These are phyloP conservation scores for Calocybe indica DNA, from an alignment of 768 basidiomycete species.

Conservation along the genomic window DNA sequence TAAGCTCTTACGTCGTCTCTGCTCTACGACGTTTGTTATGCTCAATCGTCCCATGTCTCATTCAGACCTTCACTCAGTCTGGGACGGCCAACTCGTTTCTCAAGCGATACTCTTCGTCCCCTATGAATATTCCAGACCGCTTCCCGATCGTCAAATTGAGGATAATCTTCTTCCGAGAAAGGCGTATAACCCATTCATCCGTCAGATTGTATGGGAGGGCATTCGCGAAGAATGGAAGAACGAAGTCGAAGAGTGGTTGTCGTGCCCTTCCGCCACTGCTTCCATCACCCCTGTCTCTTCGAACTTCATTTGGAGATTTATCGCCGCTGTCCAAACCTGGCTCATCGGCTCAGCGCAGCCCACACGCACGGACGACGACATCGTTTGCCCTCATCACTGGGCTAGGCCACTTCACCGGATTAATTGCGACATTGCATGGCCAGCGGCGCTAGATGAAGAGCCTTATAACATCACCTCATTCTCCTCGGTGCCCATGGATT, in stretches of 20 bases:
- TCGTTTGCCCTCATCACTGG: slow-evolving; percentile 78
- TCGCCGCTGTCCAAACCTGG: slow-evolving; percentile 15
- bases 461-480: slow-evolving; percentile 24
- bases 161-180: slow-evolving; percentile 54
- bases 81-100: slow-evolving; percentile 81
- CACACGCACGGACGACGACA: slow-evolving; percentile 41
- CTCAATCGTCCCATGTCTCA: no score
- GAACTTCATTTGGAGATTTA: slow-evolving; percentile 9
- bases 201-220: slow-evolving; percentile 85
- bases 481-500: slow-evolving; percentile 9
- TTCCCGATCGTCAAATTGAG: slow-evolving; percentile 67
- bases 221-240: slow-evolving; percentile 61
- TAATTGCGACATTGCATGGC: slow-evolving; percentile 84
- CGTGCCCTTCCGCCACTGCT: slow-evolving; percentile 31
- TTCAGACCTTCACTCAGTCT: slow-evolving; percentile 76
- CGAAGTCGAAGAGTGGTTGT: slow-evolving; percentile 58
- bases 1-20: slow-evolving; percentile 24
- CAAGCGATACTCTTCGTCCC: slow-evolving; percentile 72
- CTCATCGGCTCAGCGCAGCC: slow-evolving; percentile 8
- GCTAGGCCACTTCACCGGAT: slow-evolving; percentile 63
- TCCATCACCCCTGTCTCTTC: slow-evolving; percentile 1
- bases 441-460: slow-evolving; percentile 54
- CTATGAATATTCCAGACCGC: slow-evolving; percentile 68
- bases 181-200: slow-evolving; percentile 85
- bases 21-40: background rate